phyloP scores from a whole-genome alignment of 1,284 basidiomycete species.

The Marasmius fiardii region DNA sequence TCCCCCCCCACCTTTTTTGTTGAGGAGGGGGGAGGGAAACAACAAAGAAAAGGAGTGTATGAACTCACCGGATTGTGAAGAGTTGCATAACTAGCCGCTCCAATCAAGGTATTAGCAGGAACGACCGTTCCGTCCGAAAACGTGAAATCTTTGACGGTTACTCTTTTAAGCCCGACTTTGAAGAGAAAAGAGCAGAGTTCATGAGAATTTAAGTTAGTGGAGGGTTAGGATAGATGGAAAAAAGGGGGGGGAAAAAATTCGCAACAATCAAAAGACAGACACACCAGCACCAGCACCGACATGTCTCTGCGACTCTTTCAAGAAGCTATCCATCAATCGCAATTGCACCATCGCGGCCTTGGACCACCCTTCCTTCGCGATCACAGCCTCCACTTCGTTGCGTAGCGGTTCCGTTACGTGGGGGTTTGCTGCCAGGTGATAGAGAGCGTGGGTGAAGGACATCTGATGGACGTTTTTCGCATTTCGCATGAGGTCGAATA shows the following conservation, averaged over 20 bases:
- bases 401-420: slow-evolving; percentile 31
- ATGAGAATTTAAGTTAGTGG: too few relatives aligned
- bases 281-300: background rate
- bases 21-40: too few relatives aligned
- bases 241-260: background rate
- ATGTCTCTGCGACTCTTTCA: slow-evolving; percentile 8
- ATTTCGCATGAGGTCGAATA: too few relatives aligned
- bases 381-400: slow-evolving; percentile 33
- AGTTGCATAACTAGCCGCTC: background rate
- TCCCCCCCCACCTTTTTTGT: too few relatives aligned
- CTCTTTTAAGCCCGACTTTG: background rate
- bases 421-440: slow-evolving; percentile 12
- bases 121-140: background rate
- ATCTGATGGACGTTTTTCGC: background rate
- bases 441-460: slow-evolving; percentile 29
- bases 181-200: too few relatives aligned
- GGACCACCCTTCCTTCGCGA: slow-evolving; percentile 33
- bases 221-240: background rate
- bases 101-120: background rate
- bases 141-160: background rate
- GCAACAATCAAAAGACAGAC: background rate
- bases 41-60: too few relatives aligned
- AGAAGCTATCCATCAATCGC: slow-evolving; percentile 13
- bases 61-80: background rate
- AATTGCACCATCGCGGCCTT: slow-evolving; percentile 21